These are phyloP conservation scores for Thyridium curvatum DNA, from an alignment of 2,329 filamentous ascomycete genomes.

Conservation along the genomic window DNA sequence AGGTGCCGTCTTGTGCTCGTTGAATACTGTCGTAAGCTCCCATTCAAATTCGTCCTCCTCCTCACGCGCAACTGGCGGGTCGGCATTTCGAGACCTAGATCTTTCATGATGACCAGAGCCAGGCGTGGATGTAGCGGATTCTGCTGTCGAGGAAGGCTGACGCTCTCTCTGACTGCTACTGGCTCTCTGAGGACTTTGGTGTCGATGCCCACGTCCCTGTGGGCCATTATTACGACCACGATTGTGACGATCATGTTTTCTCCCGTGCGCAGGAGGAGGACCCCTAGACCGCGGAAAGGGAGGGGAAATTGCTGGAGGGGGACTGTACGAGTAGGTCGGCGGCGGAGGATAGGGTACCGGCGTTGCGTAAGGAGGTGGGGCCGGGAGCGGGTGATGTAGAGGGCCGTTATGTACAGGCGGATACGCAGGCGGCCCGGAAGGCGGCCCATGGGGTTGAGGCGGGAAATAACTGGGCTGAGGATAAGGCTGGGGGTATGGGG, in stretches of 20 bases:
- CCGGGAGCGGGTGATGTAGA: neutral
- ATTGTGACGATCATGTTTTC: neutral
- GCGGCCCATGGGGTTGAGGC: neutral
- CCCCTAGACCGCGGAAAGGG: too few relatives aligned
- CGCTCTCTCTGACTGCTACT: neutral
- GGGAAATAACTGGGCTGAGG: conserved; percentile 1
- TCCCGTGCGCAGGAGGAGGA: too few relatives aligned
- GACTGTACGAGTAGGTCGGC: too few relatives aligned
- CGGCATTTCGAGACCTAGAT: neutral
- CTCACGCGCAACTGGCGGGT: conserved; percentile 5
- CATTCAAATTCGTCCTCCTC: conserved; percentile 28
- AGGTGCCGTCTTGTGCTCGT: conserved; percentile 24
- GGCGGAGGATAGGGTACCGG: neutral
- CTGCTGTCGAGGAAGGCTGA: neutral
- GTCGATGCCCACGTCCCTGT: neutral
- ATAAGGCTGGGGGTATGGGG: neutral
- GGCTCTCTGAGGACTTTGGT: neutral
- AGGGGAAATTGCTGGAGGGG: too few relatives aligned
- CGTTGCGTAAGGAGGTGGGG: neutral
- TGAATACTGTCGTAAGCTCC: conserved; percentile 32
- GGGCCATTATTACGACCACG: neutral
- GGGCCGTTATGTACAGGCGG: neutral
- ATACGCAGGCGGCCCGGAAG: neutral
- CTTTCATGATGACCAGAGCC: too few relatives aligned
- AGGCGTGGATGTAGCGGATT: too few relatives aligned